These are phyloP conservation scores for Cylindrotheca fusiformis DNA, from an alignment of 108 stramenopile genomes.

Conservation along the genomic window DNA sequence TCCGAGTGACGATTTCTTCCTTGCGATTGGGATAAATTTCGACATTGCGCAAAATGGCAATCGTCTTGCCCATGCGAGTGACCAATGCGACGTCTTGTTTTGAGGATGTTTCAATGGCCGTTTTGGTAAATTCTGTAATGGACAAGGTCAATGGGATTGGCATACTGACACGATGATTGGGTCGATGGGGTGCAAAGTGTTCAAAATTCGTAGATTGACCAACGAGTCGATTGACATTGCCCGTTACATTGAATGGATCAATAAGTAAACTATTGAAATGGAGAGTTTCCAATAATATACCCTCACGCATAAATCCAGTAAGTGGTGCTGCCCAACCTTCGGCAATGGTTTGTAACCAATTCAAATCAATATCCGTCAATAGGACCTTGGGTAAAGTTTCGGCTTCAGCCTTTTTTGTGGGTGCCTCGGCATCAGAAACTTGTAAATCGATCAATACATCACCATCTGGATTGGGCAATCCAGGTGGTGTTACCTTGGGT, in stretches of 20 bases:
- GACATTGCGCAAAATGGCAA: slow-evolving; percentile 91
- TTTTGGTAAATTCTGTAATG: slow-evolving; percentile 88
- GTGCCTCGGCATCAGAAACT: slow-evolving; percentile 62
- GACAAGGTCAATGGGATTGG: slow-evolving; percentile 94
- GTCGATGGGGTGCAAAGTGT: slow-evolving; percentile 54
- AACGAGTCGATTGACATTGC: slow-evolving; percentile 73
- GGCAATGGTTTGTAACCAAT: slow-evolving; percentile 96
- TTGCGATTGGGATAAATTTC: slow-evolving; percentile 96
- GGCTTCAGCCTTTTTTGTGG: slow-evolving; percentile 64
- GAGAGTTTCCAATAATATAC: slow-evolving; percentile 90
- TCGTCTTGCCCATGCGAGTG: slow-evolving; percentile 91
- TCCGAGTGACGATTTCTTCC: slow-evolving; percentile 95
- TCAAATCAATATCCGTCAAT: slow-evolving; percentile 96
- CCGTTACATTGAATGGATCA: slow-evolving; percentile 95
- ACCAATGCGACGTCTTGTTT: slow-evolving; percentile 87
- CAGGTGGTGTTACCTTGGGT: slow-evolving; percentile 81
- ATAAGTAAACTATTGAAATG: slow-evolving; percentile 96
- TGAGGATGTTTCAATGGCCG: slow-evolving; percentile 67
- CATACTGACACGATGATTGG: slow-evolving; percentile 89
- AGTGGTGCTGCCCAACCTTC: slow-evolving; percentile 98
- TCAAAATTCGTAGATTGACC: slow-evolving; percentile 81
- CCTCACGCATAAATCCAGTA: slow-evolving; percentile 98
- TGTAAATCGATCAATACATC: slow-evolving; percentile 92
- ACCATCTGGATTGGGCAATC: slow-evolving; percentile 97
- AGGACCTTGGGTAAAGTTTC: slow-evolving; percentile 90